phyloP scores from a whole-genome alignment of 2,329 filamentous ascomycete species.

The Amphichorda felina region DNA sequence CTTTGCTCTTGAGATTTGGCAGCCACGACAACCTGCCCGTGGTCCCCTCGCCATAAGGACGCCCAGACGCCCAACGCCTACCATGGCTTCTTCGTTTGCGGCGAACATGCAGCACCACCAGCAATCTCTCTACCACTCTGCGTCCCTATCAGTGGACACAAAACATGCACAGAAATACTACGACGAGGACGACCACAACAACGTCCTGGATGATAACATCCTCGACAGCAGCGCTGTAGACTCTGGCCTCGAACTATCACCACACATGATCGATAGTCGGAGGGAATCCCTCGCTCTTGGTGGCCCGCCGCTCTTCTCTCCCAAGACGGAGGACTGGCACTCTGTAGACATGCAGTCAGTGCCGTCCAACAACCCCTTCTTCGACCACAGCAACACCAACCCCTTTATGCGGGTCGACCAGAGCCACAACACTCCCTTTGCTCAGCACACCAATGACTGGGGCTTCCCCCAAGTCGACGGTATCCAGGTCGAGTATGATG shows the following conservation, averaged over 20 bases:
- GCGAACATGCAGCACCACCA: constrained; percentile 4
- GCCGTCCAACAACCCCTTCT: constrained; percentile 51
- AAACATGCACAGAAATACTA: constrained; percentile 41
- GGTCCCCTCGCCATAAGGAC: not conserved
- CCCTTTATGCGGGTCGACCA: constrained; percentile 56
- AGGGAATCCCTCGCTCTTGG: constrained; percentile 51
- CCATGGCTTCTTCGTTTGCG: constrained; percentile 5
- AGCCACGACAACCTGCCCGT: too few species aligned
- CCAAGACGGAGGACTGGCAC: constrained; percentile 51
- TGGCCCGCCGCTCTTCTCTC: constrained; percentile 44
- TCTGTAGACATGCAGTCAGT: constrained; percentile 50
- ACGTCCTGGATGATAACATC: constrained; percentile 48
- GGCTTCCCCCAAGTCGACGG: constrained; percentile 58
- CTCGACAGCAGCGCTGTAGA: constrained; percentile 47
- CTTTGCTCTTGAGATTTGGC: not conserved
- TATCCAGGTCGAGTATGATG: constrained; percentile 43
- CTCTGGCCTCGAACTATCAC: constrained; percentile 51
- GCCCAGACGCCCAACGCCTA: not conserved
- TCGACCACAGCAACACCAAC: constrained; percentile 43
- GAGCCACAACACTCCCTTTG: constrained; percentile 28
- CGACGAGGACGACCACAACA: constrained; percentile 44
- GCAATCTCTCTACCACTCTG: constrained; percentile 38
- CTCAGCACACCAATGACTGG: constrained; percentile 38
- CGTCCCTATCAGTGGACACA: constrained; percentile 41
- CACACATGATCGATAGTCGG: constrained; percentile 48